These are phyloP conservation scores for Metroxylon sagu DNA, from an alignment of 176 grass and related monocot species.

Conservation along the genomic window DNA sequence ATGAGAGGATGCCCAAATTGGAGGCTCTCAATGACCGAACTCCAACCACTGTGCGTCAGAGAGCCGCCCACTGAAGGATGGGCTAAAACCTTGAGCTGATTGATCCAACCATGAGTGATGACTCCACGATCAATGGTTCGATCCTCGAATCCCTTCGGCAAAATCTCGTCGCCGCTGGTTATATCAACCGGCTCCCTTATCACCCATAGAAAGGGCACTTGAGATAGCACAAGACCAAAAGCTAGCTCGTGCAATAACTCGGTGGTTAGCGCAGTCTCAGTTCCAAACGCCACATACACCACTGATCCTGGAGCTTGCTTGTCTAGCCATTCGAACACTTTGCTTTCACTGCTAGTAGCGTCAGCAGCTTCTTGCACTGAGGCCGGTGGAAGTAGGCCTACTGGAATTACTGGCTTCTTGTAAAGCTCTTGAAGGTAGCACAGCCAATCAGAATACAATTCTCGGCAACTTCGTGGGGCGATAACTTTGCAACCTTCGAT, in stretches of 20 bases:
- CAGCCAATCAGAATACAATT: no score
- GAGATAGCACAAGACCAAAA: constrained; percentile 22
- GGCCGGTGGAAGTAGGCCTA: no score
- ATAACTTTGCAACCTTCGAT: no score
- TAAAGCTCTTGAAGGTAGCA: no score
- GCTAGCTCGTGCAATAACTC: constrained; percentile 14
- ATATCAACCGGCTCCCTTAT: constrained; percentile 1
- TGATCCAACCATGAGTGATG: no score
- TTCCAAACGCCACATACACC: constrained; percentile 34
- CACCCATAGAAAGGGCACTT: constrained; percentile 35
- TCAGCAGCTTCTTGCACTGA: no score
- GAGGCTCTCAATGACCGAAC: not conserved
- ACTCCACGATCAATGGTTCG: not conserved
- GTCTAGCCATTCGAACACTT: constrained; percentile 19
- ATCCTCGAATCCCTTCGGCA: constrained; percentile 22
- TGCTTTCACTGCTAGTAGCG: no score
- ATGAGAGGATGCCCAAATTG: not conserved
- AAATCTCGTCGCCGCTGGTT: not conserved
- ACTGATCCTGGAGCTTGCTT: constrained; percentile 9
- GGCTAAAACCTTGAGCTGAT: not conserved
- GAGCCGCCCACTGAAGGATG: not conserved
- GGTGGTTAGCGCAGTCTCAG: constrained; percentile 19
- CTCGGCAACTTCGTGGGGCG: no score
- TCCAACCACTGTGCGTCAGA: not conserved
- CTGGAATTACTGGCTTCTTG: no score